These are phyloP conservation scores for Colletotrichum godetiae DNA, from an alignment of 2,329 filamentous ascomycete genomes.

Conservation along the genomic window DNA sequence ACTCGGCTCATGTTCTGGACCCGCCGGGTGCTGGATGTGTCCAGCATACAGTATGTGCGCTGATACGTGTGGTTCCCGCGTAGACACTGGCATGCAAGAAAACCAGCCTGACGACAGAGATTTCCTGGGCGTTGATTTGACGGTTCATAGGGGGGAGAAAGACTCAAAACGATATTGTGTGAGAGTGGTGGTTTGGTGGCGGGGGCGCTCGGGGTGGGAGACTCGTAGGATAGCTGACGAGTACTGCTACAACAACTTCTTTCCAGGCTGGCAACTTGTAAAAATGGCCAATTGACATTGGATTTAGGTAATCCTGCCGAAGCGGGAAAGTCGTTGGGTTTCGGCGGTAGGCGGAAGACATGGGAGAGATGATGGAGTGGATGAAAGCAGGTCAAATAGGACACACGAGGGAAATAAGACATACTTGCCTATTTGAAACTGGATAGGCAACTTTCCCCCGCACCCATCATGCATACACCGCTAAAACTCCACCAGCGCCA, in stretches of 20 bases:
- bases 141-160: constrained; percentile 16
- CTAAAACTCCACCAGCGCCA: constrained; percentile 16
- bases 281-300: background rate
- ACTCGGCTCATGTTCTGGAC: constrained; percentile 25
- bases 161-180: constrained; percentile 1
- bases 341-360: background rate
- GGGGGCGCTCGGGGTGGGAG: background rate
- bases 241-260: background rate
- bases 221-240: no score
- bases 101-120: constrained; percentile 1
- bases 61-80: background rate
- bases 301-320: background rate
- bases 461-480: constrained; percentile 13
- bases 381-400: constrained; percentile 30
- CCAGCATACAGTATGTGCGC: constrained; percentile 11
- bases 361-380: background rate
- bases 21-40: constrained; percentile 16
- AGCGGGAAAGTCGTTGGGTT: background rate
- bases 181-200: background rate
- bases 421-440: constrained; percentile 10
- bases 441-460: constrained; percentile 18
- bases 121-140: constrained; percentile 8
- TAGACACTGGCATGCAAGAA: constrained; percentile 14
- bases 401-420: constrained; percentile 22
- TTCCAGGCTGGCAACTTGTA: background rate